Base-by-base conservation (phyloP, 805 yeast species). In the Candida nemodendra region DNA sequence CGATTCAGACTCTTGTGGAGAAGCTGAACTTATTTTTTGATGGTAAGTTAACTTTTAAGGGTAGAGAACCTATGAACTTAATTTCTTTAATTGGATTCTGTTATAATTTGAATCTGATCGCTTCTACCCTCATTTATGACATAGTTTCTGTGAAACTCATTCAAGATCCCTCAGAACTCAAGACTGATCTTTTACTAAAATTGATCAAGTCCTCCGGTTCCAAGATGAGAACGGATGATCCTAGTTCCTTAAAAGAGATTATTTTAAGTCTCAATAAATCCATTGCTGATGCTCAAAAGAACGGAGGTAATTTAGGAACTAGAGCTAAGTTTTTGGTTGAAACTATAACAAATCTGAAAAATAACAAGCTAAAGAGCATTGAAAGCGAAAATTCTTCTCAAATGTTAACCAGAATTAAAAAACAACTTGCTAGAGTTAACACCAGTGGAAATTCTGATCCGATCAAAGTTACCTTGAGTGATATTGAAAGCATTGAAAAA, bases 141-240 rank as follows among this genome's bases (percentile, higher is more conserved):
- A 59, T 93, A 25, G 78, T 93, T 42, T 65, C 66, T 25, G 58
- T 58, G 19, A 59, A 61, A 27, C 38, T 63, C 12, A 44, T 62
- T 2, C 64, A 67, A 14, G 60, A 63, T 5, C 73, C 78, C 2
- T 71, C 76, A 38, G 96, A 90, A 57, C 49, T 66, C 14, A 81
- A 83, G 47, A 84, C 95, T 2, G 98, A 90, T 50, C 61, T 87
- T 13, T 66, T 93, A 33, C 65, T 91, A 36, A 76, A 82, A 48
- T 66, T 91, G 14, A 69, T 93, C 15, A 75, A 84, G 34, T 78
- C 78, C 24, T 77, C 89, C 9, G 99, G 99, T 30, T 74, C 80
- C 8, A 87, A 86, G 54, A 76, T 93, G 62, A 78, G 99, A 56
- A 66, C 85, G 4, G 99, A 93, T 58, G 99, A 93, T 57, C 95